Base-by-base conservation (phyloP, 2,329 filamentous ascomycete genomes). In the Cytospora piceicola region DNA sequence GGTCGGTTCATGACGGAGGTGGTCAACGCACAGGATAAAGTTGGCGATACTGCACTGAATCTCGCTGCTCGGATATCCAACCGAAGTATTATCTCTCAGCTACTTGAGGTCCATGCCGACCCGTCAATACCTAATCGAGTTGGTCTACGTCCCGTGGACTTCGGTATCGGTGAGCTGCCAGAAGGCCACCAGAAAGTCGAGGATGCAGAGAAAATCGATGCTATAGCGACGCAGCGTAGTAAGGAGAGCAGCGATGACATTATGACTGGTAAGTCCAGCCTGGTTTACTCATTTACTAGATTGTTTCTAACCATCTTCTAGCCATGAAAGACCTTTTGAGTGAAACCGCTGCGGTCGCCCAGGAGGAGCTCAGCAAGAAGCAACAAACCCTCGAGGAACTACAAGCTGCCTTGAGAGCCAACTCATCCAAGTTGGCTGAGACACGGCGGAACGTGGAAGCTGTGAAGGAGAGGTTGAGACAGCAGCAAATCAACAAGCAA, bases 1-100 rank as follows among this genome's bases (percentile, higher is more conserved):
- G 94, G 92, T 34, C 89, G 93, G 46, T 99, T 99, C 78, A 96
- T 99, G 86, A 92, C 91, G 58, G 94, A 98, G 74, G 96, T 99
- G 76, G 94, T 99, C 67, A 98, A 99, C 72, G 90, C 94, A 0
- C 91, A 94, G 72, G 95, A 99, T 77, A 93, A 94, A 72, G 91
- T 91, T 39, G 95, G 95, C 0, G 96, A 99, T 74, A 99, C 95
- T 0, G 95, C 95, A 0, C 82, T 99, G 24, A 97, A 97, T 71
- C 90, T 98, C 68, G 95, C 94, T 2, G 94, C 95, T 1, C 86
- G 95, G 68, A 96, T 97, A 70, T 93, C 93, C 27, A 98, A 97
- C 75, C 85, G 91, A 63, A 96, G 93, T 72, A 97, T 99, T 72
- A 96, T 98, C 65, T 94, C 93, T n/a, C 95, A 99, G 75, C 82